Evolutionary conservation across 1,284 basidiomycete species (phyloP).

Genomic region (Laetiporus sulphureus): DNA sequence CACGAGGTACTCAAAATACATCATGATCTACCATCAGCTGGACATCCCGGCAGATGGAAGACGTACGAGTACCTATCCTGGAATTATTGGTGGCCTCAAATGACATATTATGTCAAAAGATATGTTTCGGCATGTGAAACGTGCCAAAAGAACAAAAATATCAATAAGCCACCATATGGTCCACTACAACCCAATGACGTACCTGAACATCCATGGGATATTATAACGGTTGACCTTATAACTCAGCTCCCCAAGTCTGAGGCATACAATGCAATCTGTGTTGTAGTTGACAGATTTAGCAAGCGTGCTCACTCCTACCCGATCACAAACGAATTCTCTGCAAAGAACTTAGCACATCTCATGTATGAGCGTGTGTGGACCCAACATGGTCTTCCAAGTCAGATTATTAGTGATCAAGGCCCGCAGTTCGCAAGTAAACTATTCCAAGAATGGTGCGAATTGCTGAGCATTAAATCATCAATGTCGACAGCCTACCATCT

Average conservation of each 20-base stretch:
- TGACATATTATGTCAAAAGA: neutral
- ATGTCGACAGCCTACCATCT: neutral
- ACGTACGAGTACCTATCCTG: neutral
- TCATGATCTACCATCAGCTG: neutral
- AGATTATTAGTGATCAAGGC: neutral
- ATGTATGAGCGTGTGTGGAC: neutral
- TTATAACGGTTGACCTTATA: neutral
- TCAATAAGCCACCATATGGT: neutral
- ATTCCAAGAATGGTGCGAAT: neutral
- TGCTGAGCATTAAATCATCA: neutral
- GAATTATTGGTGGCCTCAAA: neutral
- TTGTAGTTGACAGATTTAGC: neutral
- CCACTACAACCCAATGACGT: neutral
- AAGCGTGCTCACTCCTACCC: neutral
- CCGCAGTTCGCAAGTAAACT: neutral
- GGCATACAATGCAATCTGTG: neutral
- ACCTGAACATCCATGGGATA: neutral
- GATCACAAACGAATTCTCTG: neutral
- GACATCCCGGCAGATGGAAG: neutral
- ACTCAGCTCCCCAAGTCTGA: neutral
- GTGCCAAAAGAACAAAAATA: conserved; percentile 15
- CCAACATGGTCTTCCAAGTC: neutral
- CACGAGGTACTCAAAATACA: neutral
- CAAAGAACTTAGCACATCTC: neutral
- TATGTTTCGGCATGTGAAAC: neutral